Base-by-base conservation (phyloP, 2,329 filamentous ascomycete genomes). In the Dactylellina leptospora region DNA sequence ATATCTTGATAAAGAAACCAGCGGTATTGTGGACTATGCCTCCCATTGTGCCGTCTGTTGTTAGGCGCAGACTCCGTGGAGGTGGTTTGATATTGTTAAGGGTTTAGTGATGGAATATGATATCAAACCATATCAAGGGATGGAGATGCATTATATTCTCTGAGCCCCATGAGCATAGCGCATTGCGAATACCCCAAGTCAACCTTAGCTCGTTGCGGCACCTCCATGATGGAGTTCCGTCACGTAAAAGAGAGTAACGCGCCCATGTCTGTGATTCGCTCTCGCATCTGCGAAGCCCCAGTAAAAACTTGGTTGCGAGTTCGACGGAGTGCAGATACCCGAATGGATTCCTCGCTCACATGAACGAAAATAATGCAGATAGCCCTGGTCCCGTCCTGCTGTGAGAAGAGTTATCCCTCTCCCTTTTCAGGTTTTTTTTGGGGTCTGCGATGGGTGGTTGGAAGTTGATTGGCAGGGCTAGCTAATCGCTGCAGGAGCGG, bases 1-100 rank as follows among this genome's bases (percentile, higher is more conserved):
- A 78, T 22, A 80, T 66, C 73, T 80, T 78, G 68, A 80, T 76
- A 58, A 81, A 77, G 11, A 59, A 38, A 25, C 75, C 74, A 13
- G 73, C 61, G 50, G 68, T 56, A 18, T 71, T 73, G 66, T 74
- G 11, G 20, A 62, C 28, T 36, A 74, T 69, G 40, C 69, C 60
- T 23, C 68, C 59, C 68, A 72, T 72, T 27, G 5, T 58, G 18
- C 27, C 10, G 20, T n/a, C 33, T 9, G 13, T 27, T 27, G 42
- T 20, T 27, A 38, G 25, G 11, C 22, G 40, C 23, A n/a, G 27
- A n/a, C 33, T 22, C n/a, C 13, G 20, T 28, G 22, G 50, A 45
- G n/a, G 23, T 16, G 16, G 20, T 10, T 10, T 25, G 28, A n/a
- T 9, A 18, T 27, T 51, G 22, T 5, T 20, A 38, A 28, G 2